Base-by-base conservation (phyloP, 768 basidiomycete species). In the Mycena venus region DNA sequence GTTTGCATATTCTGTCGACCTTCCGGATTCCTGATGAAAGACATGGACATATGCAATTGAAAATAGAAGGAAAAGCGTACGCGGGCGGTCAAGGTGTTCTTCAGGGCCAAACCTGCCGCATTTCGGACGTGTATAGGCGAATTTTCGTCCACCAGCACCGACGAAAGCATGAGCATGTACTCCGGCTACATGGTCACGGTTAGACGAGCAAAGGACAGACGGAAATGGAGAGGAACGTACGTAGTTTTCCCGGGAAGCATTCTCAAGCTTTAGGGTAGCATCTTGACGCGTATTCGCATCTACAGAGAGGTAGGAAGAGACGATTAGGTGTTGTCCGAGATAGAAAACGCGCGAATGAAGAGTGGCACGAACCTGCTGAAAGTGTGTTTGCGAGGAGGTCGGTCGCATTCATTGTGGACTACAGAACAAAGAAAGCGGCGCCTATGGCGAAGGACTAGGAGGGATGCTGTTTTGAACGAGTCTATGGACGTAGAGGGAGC, bases 71-170 rank as follows among this genome's bases (percentile, higher is more conserved):
- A 68, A 68, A 78, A 79, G 86, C 95, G 84, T 87, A 99, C 98
- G 79, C 96, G 89, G 73, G 97, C 96, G 38, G 93, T 91, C 71
- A 99, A 85, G 73, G 96, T 91, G 84, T 99, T 99, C 91, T 99
- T 99, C 84, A 99, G 88, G 23, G 98, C 97, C 63, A 99, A 89
- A 82, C 96, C 97, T 27, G 98, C 97, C n/a, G 98, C 97, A 81
- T 95, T 98, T 77, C 98, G 90, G 64, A 97, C 91, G 82, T 96
- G 93, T 38, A 92, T 79, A 17, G 89, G 87, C 8, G 89, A 90
- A 53, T 75, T 85, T 82, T 97, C 96, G 78, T 96, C 93, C 32
- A 92, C 91, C 58, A 99, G 90, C 76, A 96, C 95, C 21, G 90
- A 85, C 21, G 95, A 93, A 75, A 99, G 92, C 89, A 95, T 96